phyloP scores from a whole-genome alignment of 169 alveolate genomes.

The Eimeria falciformis region DNA sequence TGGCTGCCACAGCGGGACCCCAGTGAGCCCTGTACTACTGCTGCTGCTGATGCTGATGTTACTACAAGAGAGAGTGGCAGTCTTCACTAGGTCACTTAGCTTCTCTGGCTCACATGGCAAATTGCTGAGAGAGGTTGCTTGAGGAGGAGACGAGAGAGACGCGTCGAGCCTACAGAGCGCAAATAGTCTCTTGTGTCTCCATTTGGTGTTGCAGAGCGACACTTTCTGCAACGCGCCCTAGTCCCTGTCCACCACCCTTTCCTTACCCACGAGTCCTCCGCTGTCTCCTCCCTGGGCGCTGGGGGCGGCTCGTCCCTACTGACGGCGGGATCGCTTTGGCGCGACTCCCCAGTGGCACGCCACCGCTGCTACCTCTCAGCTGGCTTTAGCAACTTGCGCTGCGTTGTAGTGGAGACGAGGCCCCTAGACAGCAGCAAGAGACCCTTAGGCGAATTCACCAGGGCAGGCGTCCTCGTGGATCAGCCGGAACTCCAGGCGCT shows the following conservation, averaged over 20 bases:
- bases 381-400: background rate
- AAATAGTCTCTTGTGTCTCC: background rate
- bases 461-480: background rate
- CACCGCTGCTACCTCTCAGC: background rate
- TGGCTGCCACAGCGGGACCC: slow-evolving; percentile 37
- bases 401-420: background rate
- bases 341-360: background rate
- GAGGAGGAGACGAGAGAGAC: too few species aligned
- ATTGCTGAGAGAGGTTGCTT: too few species aligned
- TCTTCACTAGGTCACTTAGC: too few species aligned
- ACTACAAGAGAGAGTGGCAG: background rate
- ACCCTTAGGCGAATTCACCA: background rate
- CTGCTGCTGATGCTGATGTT: slow-evolving; percentile 17
- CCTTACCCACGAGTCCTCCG: background rate
- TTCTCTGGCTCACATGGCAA: too few species aligned
- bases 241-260: background rate
- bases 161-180: too few species aligned
- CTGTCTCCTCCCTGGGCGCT: background rate
- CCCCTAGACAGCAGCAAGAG: background rate
- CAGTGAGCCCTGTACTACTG: slow-evolving; percentile 13
- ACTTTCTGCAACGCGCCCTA: background rate
- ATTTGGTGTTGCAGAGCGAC: background rate
- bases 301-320: background rate
- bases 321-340: too few species aligned
- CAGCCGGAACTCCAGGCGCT: slow-evolving; percentile 18